Base-by-base conservation (phyloP, 1,284 basidiomycete species). In the Leccinum pachyderme region DNA sequence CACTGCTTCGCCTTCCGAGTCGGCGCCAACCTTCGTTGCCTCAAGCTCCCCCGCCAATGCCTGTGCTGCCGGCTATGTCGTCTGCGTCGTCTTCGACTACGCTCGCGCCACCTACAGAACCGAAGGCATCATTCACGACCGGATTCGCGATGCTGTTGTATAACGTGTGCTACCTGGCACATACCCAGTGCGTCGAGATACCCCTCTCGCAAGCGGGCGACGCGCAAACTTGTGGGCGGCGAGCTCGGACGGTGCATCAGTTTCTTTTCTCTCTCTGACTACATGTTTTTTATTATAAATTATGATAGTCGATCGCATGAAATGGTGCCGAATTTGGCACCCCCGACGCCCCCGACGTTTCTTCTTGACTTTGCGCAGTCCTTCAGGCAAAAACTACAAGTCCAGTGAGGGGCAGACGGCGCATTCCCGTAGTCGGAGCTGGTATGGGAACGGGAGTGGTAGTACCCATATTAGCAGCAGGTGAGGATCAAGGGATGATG, bases 71-170 rank as follows among this genome's bases (percentile, higher is more conserved):
- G 12, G 24, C 49, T 8, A 32, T 53, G 39, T 48, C 54, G 22
- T 33, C 57, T 33, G 56, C 63, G 12, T 63, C 31, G 60, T 75
- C 58, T 66, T 75, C 15, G 63, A 63, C 52, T 53, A 69, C 58
- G 54, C 57, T 62, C 8, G 22, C 45, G 18, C 57, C 56, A 2
- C 51, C 58, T 9, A 56, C 49, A 7, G 65, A 64, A 47, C 65
- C 70, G 15, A 72, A 74, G 53, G 70, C 74, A 3, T 81, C 82
- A 0, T 91, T 91, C 67, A 87, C 86, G 3, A 90, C 86, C 0
- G 89, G 84, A 4, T 78, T 91, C 29, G 81, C 87, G 3, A 92
- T 92, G 90, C 72, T 93, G 0, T 71, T 90, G 5, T 91, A 89
- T 71, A 82, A 91, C 63, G 86, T 90, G 2, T 82, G 79, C 53